phyloP scores from a whole-genome alignment of 768 basidiomycete genomes.

The Psilocybe subaeruginosa region DNA sequence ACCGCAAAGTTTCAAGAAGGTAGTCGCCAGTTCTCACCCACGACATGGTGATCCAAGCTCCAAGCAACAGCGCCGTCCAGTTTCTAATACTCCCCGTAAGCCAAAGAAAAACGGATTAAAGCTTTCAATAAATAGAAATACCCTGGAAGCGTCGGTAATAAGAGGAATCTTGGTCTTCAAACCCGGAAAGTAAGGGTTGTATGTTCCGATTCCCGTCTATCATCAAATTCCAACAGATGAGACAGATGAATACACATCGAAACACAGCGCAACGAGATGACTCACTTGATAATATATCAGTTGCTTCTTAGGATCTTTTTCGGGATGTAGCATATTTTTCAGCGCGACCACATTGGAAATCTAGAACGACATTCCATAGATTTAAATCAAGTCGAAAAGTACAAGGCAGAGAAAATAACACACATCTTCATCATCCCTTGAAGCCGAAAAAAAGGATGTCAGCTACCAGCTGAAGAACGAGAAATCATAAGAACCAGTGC shows the following conservation, averaged over 20 bases:
- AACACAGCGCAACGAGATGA: neutral
- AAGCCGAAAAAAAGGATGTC: neutral
- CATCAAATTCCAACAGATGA: neutral
- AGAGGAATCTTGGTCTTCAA: constrained; percentile 14
- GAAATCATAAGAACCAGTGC: neutral
- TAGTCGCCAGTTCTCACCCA: constrained; percentile 12
- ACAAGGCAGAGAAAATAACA: neutral
- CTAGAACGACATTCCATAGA: neutral
- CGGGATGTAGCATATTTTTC: constrained; percentile 16
- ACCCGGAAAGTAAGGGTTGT: constrained; percentile 15
- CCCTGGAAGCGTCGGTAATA: constrained; percentile 9
- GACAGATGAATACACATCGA: too few relatives aligned
- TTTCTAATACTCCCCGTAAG: constrained; percentile 3
- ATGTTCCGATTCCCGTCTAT: constrained; percentile 22
- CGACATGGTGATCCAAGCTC: constrained; percentile 17
- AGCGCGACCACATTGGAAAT: constrained; percentile 21
- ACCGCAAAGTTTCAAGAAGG: neutral
- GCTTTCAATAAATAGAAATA: neutral
- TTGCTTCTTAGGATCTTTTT: constrained; percentile 12
- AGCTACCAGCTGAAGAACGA: neutral
- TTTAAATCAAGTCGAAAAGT: too few relatives aligned
- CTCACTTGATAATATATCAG: constrained; percentile 18
- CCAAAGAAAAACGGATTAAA: neutral
- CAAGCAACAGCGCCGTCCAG: constrained; percentile 19
- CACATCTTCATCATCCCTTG: constrained; percentile 13